Evolutionary conservation across 1,284 basidiomycete species (phyloP), one percentile per base, ranked within the genome.

Genomic region (Trichosporon coremiiforme): DNA sequence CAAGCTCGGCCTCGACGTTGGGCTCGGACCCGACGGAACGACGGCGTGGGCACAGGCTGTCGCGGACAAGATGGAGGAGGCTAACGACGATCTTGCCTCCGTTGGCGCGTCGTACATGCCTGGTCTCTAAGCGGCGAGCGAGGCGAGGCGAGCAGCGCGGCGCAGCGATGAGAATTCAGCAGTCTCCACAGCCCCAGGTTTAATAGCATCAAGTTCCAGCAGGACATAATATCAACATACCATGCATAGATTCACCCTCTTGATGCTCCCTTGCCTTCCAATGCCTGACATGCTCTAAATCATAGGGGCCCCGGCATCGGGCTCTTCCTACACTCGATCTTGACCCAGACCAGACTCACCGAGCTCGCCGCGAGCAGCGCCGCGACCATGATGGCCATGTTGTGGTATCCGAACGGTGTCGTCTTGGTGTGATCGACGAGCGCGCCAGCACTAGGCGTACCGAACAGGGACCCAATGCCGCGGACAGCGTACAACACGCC

Each of bases 1-100:
- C 47, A 64, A 47, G 9, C 33, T 81, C 0, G 81, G 81, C 1
- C 31, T 64, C 45, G 76, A 80, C 67, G 73, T 82, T 25, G 80
- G 75, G 0, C 55, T 76, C 8, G 72, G 70, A 13, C 36, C 66
- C 10, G 68, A 70, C 10, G 73, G 70, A 22, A 72, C 72, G 10
- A 75, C 74, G n/a, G 66, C 31, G 17, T 82, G 80, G 80, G 72
- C 75, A 7, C 70, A 70, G 33, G 72, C 15, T 8, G 65, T 45
- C n/a, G 47, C 41, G 1, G 67, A 38, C 10, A 36, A 63, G 53
- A 67, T 70, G 69, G 64, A 68, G 25, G 47, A 20, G 12, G 69
- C 57, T 2, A 60, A 60, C 31, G 57, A 60, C 57, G 57, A 60
- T 31, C 33, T 60, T 8, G 57, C 57, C 7, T 33, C 57, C 1